A percentile compares a stretch with the other conserved stretches of the same genome.
Evolutionary conservation across 441 rosid species (phyloP).

Genomic region (Populus hybrid): DNA sequence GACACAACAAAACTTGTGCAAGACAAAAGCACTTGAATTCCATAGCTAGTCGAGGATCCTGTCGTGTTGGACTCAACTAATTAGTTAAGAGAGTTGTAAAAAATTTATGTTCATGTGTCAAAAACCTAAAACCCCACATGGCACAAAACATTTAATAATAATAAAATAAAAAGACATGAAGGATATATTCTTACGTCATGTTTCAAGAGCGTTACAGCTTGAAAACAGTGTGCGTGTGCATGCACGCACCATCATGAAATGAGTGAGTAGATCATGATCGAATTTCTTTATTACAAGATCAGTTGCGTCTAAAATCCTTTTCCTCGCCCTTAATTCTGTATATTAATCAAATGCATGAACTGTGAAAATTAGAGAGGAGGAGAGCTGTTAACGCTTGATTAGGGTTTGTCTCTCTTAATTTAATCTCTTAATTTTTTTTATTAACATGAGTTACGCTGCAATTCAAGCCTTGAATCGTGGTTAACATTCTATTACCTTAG

Average conservation of each 20-base stretch:
- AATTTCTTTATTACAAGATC: not conserved
- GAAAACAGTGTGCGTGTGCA: constrained; percentile 42
- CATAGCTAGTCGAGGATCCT: not conserved
- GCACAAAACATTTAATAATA: not conserved
- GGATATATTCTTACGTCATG: constrained; percentile 4
- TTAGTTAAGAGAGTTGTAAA: not conserved
- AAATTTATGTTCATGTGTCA: not conserved
- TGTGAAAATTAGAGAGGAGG: not conserved
- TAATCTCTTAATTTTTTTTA: too few relatives aligned
- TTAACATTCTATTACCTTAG: not conserved
- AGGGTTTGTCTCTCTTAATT: too few relatives aligned
- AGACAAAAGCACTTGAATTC: not conserved
- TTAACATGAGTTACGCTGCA: not conserved
- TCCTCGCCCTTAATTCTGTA: not conserved
- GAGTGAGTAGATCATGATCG: not conserved
- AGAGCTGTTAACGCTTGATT: too few relatives aligned
- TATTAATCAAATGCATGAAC: not conserved
- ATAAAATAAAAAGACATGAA: not conserved
- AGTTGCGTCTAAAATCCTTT: not conserved
- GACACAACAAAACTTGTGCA: not conserved
- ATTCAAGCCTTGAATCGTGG: too few relatives aligned
- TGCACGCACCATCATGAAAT: not conserved
- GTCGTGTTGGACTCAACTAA: not conserved
- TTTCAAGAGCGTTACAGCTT: constrained; percentile 18
- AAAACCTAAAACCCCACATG: constrained; percentile 4